Conservation (phyloP, 495 filamentous ascomycete species). For the Neurospora sp. region DNA sequence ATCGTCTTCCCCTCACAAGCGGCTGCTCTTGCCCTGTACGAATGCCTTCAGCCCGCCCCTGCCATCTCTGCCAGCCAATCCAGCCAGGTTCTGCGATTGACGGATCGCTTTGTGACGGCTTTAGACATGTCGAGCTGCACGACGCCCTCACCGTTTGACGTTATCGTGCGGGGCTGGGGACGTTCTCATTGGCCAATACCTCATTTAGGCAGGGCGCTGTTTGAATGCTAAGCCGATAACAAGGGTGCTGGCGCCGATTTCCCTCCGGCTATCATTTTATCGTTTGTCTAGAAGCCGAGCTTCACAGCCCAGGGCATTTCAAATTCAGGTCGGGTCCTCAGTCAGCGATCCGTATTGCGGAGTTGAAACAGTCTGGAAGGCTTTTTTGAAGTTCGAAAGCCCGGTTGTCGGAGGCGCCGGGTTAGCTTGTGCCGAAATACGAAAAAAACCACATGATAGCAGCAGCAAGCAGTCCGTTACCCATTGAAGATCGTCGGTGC, state of each 20-base stretch:
- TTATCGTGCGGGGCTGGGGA: conserved; percentile 1
- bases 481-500: not conserved
- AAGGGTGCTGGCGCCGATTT: not conserved
- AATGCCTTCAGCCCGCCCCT: not conserved
- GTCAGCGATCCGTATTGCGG: not conserved
- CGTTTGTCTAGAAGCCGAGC: not conserved
- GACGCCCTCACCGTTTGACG: conserved; percentile 2
- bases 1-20: not conserved
- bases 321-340: not conserved
- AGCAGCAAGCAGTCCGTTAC: not conserved
- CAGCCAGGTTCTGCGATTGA: not conserved
- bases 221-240: not conserved
- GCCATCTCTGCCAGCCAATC: not conserved
- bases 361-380: not conserved
- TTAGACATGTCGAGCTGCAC: conserved; percentile 3
- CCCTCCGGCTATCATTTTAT: not conserved
- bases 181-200: conserved; percentile 13
- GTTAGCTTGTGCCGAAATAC: not conserved
- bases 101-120: conserved; percentile 22
- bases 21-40: not conserved
- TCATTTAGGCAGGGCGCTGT: not conserved
- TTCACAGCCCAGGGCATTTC: not conserved
- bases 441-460: not conserved
- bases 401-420: not conserved
- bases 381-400: not conserved